Conservation (phyloP, 805 yeast genomes). For the Teunomyces aglyptinius region DNA sequence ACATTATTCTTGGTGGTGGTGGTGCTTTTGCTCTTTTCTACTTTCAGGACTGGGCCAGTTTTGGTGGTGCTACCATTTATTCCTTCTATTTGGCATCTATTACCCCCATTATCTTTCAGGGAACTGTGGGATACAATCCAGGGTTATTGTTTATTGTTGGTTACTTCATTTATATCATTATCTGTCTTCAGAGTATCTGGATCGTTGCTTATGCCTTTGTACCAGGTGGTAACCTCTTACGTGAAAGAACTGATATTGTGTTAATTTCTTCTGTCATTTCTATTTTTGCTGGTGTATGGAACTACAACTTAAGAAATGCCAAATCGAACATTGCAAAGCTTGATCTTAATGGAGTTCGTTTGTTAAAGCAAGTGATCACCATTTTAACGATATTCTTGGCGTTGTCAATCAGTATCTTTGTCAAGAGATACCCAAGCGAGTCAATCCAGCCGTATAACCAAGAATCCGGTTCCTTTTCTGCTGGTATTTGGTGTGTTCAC, state of each 20-base stretch:
- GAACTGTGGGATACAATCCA: slow-evolving; percentile 54
- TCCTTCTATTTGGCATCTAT: slow-evolving; percentile 61
- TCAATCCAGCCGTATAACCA: slow-evolving; percentile 55
- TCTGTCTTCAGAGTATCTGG: slow-evolving; percentile 88
- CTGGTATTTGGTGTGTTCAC: slow-evolving; percentile 98
- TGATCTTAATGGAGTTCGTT: slow-evolving; percentile 15
- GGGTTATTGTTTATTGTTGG: slow-evolving; percentile 52
- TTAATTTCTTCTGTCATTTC: slow-evolving; percentile 53
- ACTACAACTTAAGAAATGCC: slow-evolving; percentile 28
- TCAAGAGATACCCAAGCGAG: slow-evolving; percentile 58
- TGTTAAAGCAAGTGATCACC: slow-evolving; percentile 23
- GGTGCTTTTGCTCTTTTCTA: slow-evolving; percentile 52
- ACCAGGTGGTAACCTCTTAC: slow-evolving; percentile 83
- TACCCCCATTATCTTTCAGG: slow-evolving; percentile 58
- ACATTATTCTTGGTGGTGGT: slow-evolving; percentile 41
- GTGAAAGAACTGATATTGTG: slow-evolving; percentile 86
- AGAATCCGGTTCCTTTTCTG: slow-evolving; percentile 71
- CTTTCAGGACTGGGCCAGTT: slow-evolving; percentile 70
- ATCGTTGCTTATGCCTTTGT: slow-evolving; percentile 98
- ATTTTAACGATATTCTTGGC: slow-evolving; percentile 46
- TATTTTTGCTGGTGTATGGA: slow-evolving; percentile 53
- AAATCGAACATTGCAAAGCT: slow-evolving; percentile 20
- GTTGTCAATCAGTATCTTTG: slow-evolving; percentile 53
- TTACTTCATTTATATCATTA: slow-evolving; percentile 48
- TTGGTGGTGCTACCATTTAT: slow-evolving; percentile 64